Percentiles rank a stretch among this genome's conserved stretches.
Evolutionary conservation across 768 basidiomycete species (phyloP).

Genomic region (Mycena chlorophos): DNA sequence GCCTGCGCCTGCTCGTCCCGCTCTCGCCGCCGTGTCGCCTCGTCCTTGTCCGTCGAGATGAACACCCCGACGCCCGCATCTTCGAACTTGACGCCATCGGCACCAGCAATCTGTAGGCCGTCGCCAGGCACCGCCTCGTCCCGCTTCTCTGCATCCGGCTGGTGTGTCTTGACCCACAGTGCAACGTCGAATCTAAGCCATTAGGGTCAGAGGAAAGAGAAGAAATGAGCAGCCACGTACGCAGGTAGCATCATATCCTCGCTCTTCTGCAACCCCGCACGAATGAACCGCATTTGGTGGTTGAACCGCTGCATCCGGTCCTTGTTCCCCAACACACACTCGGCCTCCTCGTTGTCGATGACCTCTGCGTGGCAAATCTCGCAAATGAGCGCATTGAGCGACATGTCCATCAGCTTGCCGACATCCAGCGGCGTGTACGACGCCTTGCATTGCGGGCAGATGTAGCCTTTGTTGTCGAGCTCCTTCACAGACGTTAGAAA

Average conservation of each 20-base stretch:
- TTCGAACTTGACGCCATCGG: slow-evolving; percentile 56
- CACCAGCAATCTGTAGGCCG: slow-evolving; percentile 74
- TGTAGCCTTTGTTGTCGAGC: slow-evolving; percentile 96
- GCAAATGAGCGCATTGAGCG: slow-evolving; percentile 69
- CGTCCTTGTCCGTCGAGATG: slow-evolving; percentile 87
- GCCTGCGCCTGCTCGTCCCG: slow-evolving; percentile 80
- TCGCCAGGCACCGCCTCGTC: slow-evolving; percentile 51
- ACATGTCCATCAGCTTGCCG: slow-evolving; percentile 77
- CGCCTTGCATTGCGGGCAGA: slow-evolving; percentile 85
- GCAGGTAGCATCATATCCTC: slow-evolving; percentile 84
- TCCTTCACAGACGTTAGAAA: slow-evolving; percentile 52
- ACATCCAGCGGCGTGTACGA: slow-evolving; percentile 86
- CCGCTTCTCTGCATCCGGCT: slow-evolving; percentile 61
- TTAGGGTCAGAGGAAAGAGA: slow-evolving; percentile 8
- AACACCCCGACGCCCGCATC: slow-evolving; percentile 85
- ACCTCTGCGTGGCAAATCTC: slow-evolving; percentile 87
- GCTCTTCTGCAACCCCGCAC: slow-evolving; percentile 85
- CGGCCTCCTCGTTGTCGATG: slow-evolving; percentile 88
- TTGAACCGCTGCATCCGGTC: slow-evolving; percentile 97
- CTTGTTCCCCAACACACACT: slow-evolving; percentile 80
- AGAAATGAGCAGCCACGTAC: slow-evolving; percentile 43
- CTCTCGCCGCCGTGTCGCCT: slow-evolving; percentile 68
- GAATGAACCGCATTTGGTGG: slow-evolving; percentile 82
- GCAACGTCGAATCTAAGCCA: slow-evolving; percentile 77
- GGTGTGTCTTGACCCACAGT: slow-evolving; percentile 77